Conservation (phyloP, 306 rosid species). For the Luffa aegyptiaca region DNA sequence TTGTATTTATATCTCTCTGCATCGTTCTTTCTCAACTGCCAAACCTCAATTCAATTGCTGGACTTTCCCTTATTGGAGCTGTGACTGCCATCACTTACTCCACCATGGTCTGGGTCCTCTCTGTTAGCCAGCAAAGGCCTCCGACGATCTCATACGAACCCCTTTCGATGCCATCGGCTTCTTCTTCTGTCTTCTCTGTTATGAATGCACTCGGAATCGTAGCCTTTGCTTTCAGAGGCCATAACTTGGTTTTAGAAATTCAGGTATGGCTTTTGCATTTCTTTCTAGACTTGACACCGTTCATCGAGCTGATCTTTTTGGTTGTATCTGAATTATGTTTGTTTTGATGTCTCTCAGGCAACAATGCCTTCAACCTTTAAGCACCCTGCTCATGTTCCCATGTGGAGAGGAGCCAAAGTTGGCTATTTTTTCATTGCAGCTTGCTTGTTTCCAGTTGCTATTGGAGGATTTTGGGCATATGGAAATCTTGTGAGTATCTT, state of each 20-base stretch:
- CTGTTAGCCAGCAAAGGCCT: slow-evolving; percentile 86
- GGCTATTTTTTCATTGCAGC: slow-evolving; percentile 91
- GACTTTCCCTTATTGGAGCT: slow-evolving; percentile 90
- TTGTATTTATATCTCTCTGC: slow-evolving; percentile 87
- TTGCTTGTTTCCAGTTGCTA: slow-evolving; percentile 90
- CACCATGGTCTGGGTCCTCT: slow-evolving; percentile 97
- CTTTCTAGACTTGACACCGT: not conserved
- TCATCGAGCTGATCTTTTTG: not conserved
- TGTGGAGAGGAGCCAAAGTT: slow-evolving; percentile 99
- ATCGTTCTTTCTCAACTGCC: slow-evolving; percentile 97
- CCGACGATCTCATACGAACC: slow-evolving; percentile 77
- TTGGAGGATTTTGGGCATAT: slow-evolving; percentile 97
- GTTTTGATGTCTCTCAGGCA: slow-evolving; percentile 35
- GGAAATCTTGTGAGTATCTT: slow-evolving; percentile 74
- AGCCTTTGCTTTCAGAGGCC: slow-evolving; percentile 97
- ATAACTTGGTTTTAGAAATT: slow-evolving; percentile 79
- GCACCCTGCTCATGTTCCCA: slow-evolving; percentile 97
- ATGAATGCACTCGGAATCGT: slow-evolving; percentile 89
- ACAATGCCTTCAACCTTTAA: slow-evolving; percentile 99
- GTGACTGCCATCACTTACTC: slow-evolving; percentile 96
- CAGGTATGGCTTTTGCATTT: slow-evolving; percentile 40
- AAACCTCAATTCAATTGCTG: slow-evolving; percentile 94
- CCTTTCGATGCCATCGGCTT: slow-evolving; percentile 35
- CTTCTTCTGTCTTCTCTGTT: slow-evolving; percentile 62
- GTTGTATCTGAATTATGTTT: not conserved